Conservation (phyloP, 164 flowering plant species). For the Brasenia schreberi region DNA sequence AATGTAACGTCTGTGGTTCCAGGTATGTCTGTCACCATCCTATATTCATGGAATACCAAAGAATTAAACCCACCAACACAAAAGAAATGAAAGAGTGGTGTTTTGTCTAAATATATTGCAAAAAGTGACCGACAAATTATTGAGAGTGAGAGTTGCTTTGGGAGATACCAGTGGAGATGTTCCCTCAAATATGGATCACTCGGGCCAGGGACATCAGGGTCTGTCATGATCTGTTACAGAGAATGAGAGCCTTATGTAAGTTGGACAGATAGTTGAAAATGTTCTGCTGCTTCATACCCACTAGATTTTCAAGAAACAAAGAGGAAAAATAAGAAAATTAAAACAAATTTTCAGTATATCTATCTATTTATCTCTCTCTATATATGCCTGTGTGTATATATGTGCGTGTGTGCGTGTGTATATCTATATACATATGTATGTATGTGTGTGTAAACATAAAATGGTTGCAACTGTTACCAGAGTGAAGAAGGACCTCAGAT, state of each 20-base stretch:
- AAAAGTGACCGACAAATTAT: neutral
- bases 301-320: neutral
- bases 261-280: too few relatives aligned
- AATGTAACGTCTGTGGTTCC: slow-evolving; percentile 91
- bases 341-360: too few relatives aligned
- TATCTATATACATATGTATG: too few relatives aligned
- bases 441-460: too few relatives aligned
- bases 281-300: neutral
- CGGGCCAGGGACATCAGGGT: slow-evolving; percentile 92
- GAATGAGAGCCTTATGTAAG: neutral
- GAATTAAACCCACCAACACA: too few relatives aligned
- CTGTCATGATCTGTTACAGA: slow-evolving; percentile 62
- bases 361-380: too few relatives aligned
- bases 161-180: slow-evolving; percentile 74
- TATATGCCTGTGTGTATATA: too few relatives aligned
- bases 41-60: slow-evolving; percentile 11
- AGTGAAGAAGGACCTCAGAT: slow-evolving; percentile 66
- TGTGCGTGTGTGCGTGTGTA: too few relatives aligned
- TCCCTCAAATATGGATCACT: slow-evolving; percentile 84
- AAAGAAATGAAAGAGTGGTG: too few relatives aligned
- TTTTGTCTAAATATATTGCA: too few relatives aligned
- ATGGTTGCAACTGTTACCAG: too few relatives aligned
- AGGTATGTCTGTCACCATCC: slow-evolving; percentile 89
- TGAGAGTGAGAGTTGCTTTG: neutral
- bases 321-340: neutral